Evolutionary conservation across 2,329 filamentous ascomycete genomes (phyloP).

Genomic region (Xylaria digitata): DNA sequence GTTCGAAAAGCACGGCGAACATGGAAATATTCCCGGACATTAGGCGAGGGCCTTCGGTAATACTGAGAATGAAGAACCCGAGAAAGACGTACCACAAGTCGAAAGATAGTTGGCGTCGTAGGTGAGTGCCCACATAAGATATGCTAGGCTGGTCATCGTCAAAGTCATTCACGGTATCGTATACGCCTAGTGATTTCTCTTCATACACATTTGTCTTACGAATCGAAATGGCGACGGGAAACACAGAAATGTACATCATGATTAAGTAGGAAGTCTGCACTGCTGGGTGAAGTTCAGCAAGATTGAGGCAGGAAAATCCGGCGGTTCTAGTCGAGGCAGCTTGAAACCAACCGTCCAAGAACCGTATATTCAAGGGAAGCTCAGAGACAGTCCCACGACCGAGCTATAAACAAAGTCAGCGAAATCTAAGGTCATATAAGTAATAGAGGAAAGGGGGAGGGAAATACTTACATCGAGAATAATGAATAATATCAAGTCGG

Average conservation of each 20-base stretch:
- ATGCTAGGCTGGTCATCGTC: conserved; percentile 69
- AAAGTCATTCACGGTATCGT: conserved; percentile 62
- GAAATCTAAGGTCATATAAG: not conserved
- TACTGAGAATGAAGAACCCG: conserved; percentile 91
- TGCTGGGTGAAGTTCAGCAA: conserved; percentile 83
- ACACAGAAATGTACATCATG: conserved; percentile 99
- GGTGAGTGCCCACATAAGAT: conserved; percentile 89
- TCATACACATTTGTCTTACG: conserved; percentile 97
- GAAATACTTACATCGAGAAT: conserved; percentile 79
- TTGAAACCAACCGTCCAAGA: conserved; percentile 91
- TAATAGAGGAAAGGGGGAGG: not conserved
- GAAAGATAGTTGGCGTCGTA: conserved; percentile 93
- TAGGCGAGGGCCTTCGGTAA: conserved; percentile 82
- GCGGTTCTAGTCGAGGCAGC: conserved; percentile 90
- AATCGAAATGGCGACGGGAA: conserved; percentile 95
- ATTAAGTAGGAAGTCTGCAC: conserved; percentile 94
- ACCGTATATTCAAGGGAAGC: conserved; percentile 77
- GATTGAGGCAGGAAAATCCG: conserved; percentile 84
- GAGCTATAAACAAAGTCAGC: conserved; percentile 61
- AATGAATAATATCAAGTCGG: conserved; percentile 92
- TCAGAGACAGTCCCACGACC: conserved; percentile 75
- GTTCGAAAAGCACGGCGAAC: conserved; percentile 82
- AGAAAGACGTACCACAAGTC: conserved; percentile 98
- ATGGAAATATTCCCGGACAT: conserved; percentile 72
- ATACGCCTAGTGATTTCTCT: conserved; percentile 85